Evolutionary conservation across 768 basidiomycete species (phyloP).

Genomic region (Serendipita sp.): DNA sequence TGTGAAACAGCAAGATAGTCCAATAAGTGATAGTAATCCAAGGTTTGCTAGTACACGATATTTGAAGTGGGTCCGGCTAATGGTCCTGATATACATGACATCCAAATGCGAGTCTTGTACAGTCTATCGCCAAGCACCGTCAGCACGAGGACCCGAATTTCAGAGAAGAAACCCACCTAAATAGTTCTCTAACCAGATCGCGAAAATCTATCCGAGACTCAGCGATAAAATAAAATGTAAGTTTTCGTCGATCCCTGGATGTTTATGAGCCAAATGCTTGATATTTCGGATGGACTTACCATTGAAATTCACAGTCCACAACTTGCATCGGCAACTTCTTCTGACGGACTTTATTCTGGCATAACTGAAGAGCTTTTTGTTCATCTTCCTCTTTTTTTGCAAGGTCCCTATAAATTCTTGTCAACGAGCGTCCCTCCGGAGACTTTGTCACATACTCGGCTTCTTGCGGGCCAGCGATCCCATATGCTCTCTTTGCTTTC

Average conservation of each 20-base stretch:
- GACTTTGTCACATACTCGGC: constrained; percentile 40
- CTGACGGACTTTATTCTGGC: constrained; percentile 80
- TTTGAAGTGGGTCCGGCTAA: not conserved
- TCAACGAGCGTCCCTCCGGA: constrained; percentile 5
- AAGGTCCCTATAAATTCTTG: constrained; percentile 34
- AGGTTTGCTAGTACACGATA: not conserved
- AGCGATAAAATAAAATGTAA: constrained; percentile 95
- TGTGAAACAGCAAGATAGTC: too few relatives aligned
- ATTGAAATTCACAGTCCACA: constrained; percentile 96
- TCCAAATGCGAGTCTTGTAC: constrained; percentile 93
- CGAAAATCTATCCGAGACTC: constrained; percentile 93
- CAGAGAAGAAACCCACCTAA: constrained; percentile 40
- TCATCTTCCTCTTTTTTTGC: constrained; percentile 80
- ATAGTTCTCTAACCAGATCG: constrained; percentile 86
- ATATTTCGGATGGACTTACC: constrained; percentile 32
- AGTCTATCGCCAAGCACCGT: constrained; percentile 27
- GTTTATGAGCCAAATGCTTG: too few relatives aligned
- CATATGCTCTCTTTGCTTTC: constrained; percentile 92
- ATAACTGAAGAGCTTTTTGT: constrained; percentile 76
- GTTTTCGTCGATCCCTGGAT: constrained; percentile 83
- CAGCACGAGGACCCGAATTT: not conserved
- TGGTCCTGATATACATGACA: constrained; percentile 37
- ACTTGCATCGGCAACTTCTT: constrained; percentile 95
- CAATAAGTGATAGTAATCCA: too few relatives aligned
- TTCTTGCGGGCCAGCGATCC: constrained; percentile 69